A percentile compares a stretch with the other conserved stretches of the same genome.
Conservation (phyloP, 371 early-diverging fungal species). For the Lichtheimia ramosa region DNA sequence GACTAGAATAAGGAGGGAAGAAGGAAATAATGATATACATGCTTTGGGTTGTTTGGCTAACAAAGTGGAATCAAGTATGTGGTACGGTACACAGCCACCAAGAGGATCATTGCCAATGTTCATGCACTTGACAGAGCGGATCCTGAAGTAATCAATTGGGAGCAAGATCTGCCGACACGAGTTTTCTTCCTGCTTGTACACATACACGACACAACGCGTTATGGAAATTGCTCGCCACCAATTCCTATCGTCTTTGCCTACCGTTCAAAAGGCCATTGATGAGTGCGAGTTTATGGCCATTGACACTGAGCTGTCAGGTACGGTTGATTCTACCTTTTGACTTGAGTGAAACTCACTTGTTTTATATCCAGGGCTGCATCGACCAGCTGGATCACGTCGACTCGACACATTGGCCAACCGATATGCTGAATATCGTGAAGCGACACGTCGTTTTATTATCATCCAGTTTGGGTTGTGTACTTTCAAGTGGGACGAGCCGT, state of each 20-base stretch:
- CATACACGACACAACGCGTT: too few relatives aligned
- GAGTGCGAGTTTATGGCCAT: slow-evolving; percentile 80
- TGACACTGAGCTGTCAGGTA: slow-evolving; percentile 87
- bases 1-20: too few relatives aligned
- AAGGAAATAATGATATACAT: too few relatives aligned
- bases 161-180: too few relatives aligned
- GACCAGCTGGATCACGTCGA: slow-evolving; percentile 32
- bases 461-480: slow-evolving; percentile 84
- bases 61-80: too few relatives aligned
- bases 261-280: slow-evolving; percentile 65
- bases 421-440: slow-evolving; percentile 62
- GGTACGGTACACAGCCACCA: too few relatives aligned
- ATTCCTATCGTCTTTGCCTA: slow-evolving; percentile 57
- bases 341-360: background rate
- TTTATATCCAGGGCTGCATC: slow-evolving; percentile 33
- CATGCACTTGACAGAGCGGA: too few relatives aligned
- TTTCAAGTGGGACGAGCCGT: slow-evolving; percentile 65
- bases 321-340: background rate
- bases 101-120: too few relatives aligned
- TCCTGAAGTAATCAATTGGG: too few relatives aligned
- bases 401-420: slow-evolving; percentile 61
- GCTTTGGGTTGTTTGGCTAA: too few relatives aligned
- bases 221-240: slow-evolving; percentile 82
- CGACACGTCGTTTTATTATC: slow-evolving; percentile 61
- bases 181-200: too few relatives aligned